Conservation (phyloP, 2,329 filamentous ascomycete genomes). For the Colletotrichum euphorbiae region DNA sequence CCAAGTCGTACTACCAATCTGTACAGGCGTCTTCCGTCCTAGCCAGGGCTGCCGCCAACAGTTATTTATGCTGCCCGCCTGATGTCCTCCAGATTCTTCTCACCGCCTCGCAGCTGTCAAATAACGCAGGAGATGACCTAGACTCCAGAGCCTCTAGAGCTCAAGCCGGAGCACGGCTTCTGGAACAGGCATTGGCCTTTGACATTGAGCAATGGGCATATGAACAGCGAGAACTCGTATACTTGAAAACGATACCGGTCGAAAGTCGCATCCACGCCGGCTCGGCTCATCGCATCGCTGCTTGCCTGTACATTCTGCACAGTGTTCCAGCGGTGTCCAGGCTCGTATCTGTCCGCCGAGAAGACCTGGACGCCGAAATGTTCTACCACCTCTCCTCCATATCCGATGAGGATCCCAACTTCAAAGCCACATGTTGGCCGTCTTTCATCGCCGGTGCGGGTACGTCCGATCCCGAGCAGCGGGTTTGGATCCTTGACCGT, state of each 20-base stretch:
- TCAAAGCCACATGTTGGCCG: constrained; percentile 69
- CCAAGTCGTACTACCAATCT: constrained; percentile 50
- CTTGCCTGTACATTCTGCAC: constrained; percentile 60
- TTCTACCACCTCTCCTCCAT: constrained; percentile 60
- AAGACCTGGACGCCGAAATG: constrained; percentile 57
- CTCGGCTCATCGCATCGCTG: constrained; percentile 56
- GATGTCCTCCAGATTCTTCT: constrained; percentile 58
- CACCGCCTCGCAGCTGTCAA: constrained; percentile 55
- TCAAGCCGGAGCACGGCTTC: constrained; percentile 48
- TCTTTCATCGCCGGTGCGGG: constrained; percentile 68
- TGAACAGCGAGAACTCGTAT: constrained; percentile 49
- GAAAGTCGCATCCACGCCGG: constrained; percentile 55
- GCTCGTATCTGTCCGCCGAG: constrained; percentile 46
- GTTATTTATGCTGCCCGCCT: constrained; percentile 60
- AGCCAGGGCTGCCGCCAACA: constrained; percentile 55
- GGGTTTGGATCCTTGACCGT: constrained; percentile 62
- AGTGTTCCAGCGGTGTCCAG: constrained; percentile 48
- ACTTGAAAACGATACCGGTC: constrained; percentile 49
- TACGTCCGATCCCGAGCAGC: constrained; percentile 54
- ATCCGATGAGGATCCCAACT: constrained; percentile 60
- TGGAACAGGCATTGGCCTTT: constrained; percentile 53
- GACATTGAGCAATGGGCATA: constrained; percentile 57
- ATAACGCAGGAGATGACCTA: constrained; percentile 44
- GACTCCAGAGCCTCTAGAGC: constrained; percentile 47
- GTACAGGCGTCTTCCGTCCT: constrained; percentile 53